These are phyloP conservation scores for Corynascus novoguineensis DNA, from an alignment of 495 filamentous ascomycete species.

Conservation along the genomic window DNA sequence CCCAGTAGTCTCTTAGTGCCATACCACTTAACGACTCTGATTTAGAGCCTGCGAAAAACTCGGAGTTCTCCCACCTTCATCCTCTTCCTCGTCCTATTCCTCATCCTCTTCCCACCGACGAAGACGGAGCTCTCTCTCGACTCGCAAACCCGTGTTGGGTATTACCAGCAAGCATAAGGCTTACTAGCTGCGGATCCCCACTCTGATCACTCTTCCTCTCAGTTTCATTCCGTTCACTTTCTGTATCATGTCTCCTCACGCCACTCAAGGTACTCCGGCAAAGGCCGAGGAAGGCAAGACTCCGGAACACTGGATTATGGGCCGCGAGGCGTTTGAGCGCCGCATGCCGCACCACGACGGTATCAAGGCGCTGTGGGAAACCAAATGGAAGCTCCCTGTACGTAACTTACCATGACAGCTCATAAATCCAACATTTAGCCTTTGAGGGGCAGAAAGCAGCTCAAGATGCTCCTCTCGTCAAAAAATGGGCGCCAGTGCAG, in stretches of 20 bases:
- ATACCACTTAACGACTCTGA: neutral
- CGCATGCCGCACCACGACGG: constrained; percentile 61
- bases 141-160: constrained; percentile 26
- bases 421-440: no score
- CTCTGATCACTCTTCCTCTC: neutral
- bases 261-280: neutral
- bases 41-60: constrained; percentile 24
- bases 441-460: neutral
- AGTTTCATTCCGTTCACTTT: neutral
- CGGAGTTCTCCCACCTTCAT: constrained; percentile 8
- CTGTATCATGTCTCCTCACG: constrained; percentile 27
- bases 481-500: neutral
- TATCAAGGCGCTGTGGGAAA: constrained; percentile 71
- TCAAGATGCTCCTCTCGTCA: neutral
- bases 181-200: constrained; percentile 7
- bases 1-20: neutral
- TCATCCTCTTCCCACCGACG: constrained; percentile 17
- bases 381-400: constrained; percentile 70
- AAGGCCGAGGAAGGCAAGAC: neutral
- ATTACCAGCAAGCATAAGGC: constrained; percentile 30
- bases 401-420: no score
- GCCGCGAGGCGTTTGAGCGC: constrained; percentile 36
- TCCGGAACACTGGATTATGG: constrained; percentile 33
- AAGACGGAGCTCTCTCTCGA: constrained; percentile 25
- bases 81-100: no score